Evolutionary conservation across 163 green algal genomes (phyloP).

Genomic region (Coccomyxa subellipsoidea): DNA sequence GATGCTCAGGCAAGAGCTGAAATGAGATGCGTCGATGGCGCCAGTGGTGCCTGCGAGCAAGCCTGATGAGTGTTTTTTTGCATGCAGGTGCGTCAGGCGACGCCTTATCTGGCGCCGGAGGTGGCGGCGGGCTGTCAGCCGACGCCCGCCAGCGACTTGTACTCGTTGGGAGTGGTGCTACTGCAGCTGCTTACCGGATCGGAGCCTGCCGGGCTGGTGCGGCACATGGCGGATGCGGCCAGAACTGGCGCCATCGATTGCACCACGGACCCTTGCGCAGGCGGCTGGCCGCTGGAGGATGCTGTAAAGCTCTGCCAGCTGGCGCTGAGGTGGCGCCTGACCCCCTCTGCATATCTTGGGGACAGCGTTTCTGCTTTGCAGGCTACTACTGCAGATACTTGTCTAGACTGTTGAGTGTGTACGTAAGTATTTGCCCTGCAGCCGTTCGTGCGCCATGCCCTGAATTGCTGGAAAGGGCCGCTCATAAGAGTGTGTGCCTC

Average conservation of each 20-base stretch:
- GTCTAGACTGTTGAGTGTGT: too few relatives aligned
- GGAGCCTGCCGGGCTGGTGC: neutral
- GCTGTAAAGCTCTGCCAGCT: neutral
- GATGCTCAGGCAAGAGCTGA: too few relatives aligned
- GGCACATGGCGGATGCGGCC: neutral
- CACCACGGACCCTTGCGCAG: neutral
- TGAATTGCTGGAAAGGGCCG: too few relatives aligned
- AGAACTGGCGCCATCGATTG: neutral
- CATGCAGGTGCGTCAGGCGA: neutral
- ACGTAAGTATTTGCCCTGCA: too few relatives aligned
- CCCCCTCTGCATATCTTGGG: neutral
- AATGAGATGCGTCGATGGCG: too few relatives aligned
- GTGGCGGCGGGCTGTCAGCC: neutral
- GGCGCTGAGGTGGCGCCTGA: conserved; percentile 1
- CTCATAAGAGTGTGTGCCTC: too few relatives aligned
- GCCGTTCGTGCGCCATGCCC: too few relatives aligned
- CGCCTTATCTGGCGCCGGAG: neutral
- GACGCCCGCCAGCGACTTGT: conserved; percentile 32
- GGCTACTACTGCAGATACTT: too few relatives aligned
- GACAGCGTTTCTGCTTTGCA: too few relatives aligned
- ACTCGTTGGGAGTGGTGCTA: neutral
- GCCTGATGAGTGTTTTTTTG: neutral
- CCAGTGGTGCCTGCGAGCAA: neutral
- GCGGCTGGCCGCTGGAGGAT: neutral
- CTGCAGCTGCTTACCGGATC: conserved; percentile 13